These are phyloP conservation scores for Monosporascus sp. DNA, from an alignment of 2,329 filamentous ascomycete genomes.

Conservation along the genomic window DNA sequence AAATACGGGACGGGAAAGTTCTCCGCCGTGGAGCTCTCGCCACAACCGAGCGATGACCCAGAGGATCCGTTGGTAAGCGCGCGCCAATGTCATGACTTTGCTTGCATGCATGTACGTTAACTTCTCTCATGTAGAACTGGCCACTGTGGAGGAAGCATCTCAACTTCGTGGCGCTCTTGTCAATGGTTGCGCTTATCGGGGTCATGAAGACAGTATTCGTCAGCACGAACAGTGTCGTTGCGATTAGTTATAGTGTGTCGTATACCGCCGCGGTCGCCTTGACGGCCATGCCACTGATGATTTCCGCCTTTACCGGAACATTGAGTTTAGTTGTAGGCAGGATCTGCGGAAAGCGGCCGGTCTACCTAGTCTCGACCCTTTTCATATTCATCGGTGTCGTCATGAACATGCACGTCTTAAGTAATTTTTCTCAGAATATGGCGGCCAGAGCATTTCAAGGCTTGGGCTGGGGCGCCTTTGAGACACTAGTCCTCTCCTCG, in stretches of 20 bases:
- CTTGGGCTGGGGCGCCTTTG: slow-evolving; percentile 54
- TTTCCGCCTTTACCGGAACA: slow-evolving; percentile 42
- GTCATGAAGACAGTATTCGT: slow-evolving; percentile 52
- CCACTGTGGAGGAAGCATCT: slow-evolving; percentile 47
- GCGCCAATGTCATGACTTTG: not conserved
- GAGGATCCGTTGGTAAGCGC: slow-evolving; percentile 47
- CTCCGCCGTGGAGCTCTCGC: slow-evolving; percentile 40
- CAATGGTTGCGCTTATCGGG: slow-evolving; percentile 39
- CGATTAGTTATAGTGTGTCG: slow-evolving; percentile 36
- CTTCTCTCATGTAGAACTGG: slow-evolving; percentile 42
- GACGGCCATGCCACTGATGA: slow-evolving; percentile 47
- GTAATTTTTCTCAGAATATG: slow-evolving; percentile 41
- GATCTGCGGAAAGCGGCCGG: slow-evolving; percentile 46
- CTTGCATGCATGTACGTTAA: slow-evolving; percentile 1
- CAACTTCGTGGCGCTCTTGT: slow-evolving; percentile 41
- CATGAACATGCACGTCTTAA: slow-evolving; percentile 42
- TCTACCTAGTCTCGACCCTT: slow-evolving; percentile 43
- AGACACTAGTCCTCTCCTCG: slow-evolving; percentile 45
- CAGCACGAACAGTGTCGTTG: slow-evolving; percentile 39
- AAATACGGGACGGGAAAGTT: slow-evolving; percentile 43
- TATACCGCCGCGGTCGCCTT: slow-evolving; percentile 44
- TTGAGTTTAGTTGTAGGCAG: slow-evolving; percentile 36
- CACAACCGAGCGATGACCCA: slow-evolving; percentile 49
- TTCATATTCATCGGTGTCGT: slow-evolving; percentile 43
- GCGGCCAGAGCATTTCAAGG: slow-evolving; percentile 49